These are phyloP conservation scores for Apiospora koreana DNA, from an alignment of 2,329 filamentous ascomycete genomes.

Conservation along the genomic window DNA sequence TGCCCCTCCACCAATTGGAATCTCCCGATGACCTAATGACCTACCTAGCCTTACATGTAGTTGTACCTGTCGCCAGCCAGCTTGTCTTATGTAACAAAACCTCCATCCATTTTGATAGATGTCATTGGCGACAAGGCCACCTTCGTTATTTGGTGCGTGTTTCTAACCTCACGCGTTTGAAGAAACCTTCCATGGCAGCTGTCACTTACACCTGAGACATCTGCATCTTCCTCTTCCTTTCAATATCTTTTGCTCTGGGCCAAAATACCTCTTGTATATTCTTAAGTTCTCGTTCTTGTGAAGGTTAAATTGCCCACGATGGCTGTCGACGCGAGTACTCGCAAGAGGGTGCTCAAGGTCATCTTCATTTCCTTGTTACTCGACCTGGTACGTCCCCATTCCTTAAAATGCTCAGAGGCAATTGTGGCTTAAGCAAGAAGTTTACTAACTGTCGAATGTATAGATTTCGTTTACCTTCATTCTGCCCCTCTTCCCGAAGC, in stretches of 20 bases:
- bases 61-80: background rate
- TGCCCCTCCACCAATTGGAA: background rate
- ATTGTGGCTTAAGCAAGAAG: background rate
- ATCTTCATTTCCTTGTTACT: conserved; percentile 87
- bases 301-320: background rate
- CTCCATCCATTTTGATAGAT: background rate
- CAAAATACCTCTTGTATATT: background rate
- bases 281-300: background rate
- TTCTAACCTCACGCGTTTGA: background rate
- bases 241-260: background rate
- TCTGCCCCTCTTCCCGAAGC: conserved; percentile 89
- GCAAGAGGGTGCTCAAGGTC: conserved; percentile 83
- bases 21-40: background rate
- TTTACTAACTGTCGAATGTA: conserved; percentile 1
- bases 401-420: background rate
- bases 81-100: background rate
- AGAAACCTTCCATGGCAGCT: background rate
- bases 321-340: conserved; percentile 39
- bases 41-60: too few species aligned
- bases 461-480: conserved; percentile 99
- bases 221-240: background rate
- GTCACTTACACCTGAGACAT: background rate
- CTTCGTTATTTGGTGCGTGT: background rate
- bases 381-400: conserved; percentile 68
- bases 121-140: conserved; percentile 4